These are phyloP conservation scores for Kwoniella sp. DNA, from an alignment of 768 basidiomycete genomes.

Conservation along the genomic window DNA sequence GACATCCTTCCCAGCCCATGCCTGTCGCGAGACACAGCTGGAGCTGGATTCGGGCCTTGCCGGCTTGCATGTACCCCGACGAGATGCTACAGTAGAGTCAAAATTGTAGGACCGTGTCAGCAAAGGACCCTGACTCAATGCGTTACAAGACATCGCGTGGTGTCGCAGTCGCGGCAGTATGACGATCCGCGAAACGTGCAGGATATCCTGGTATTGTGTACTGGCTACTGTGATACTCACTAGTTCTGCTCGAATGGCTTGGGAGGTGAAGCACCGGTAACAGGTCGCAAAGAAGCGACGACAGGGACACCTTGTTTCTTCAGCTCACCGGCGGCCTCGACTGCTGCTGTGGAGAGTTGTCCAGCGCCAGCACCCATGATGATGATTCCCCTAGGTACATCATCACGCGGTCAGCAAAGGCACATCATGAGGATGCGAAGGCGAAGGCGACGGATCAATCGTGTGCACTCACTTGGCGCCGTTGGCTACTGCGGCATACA, in stretches of 20 bases:
- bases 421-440: too few species aligned
- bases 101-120: too few species aligned
- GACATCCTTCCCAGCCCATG: slow-evolving; percentile 19
- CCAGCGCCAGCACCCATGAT: slow-evolving; percentile 44
- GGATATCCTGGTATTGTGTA: not conserved
- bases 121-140: too few species aligned
- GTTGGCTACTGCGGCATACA: slow-evolving; percentile 25
- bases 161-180: not conserved
- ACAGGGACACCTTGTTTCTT: slow-evolving; percentile 32
- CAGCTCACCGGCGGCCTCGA: slow-evolving; percentile 13
- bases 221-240: not conserved
- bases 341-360: slow-evolving; percentile 19
- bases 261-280: slow-evolving; percentile 34
- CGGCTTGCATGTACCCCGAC: slow-evolving; percentile 40
- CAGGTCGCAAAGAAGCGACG: slow-evolving; percentile 28
- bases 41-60: slow-evolving; percentile 39
- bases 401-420: too few species aligned
- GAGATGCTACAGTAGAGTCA: slow-evolving; percentile 23
- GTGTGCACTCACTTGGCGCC: slow-evolving; percentile 27
- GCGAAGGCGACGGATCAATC: too few species aligned
- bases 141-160: too few species aligned
- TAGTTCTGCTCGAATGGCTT: slow-evolving; percentile 17
- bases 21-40: slow-evolving; percentile 41
- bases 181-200: not conserved
- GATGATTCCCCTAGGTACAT: slow-evolving; percentile 30